Evolutionary conservation across 768 basidiomycete species (phyloP), one percentile per base, ranked within the genome.

Genomic region (Dictyophora rubrovolvata): DNA sequence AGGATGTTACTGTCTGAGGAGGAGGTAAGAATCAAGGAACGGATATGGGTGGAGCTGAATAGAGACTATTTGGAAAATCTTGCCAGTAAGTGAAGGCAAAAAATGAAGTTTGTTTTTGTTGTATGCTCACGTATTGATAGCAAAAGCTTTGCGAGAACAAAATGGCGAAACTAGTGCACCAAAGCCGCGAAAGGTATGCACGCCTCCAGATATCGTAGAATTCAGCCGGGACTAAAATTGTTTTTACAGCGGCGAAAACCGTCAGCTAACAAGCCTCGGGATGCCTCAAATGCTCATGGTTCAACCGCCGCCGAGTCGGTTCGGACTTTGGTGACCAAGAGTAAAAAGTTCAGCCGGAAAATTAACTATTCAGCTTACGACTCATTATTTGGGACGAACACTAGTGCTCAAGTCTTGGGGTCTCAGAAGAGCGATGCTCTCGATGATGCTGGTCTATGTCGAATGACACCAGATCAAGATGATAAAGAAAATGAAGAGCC

Each of bases 1-100:
- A 75, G 75, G 22, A 87, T 96, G 67, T 73, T 91, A 57, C 71
- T 93, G 21, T 82, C 78, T 8, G 85, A 86, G 36, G 87, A 86
- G 21, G 93, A 95, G 70, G 86, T 89, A 3, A 83, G 76, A 68
- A 77, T 91, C 66, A 97, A 89, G 70, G 90, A 92, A 69, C 83
- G 90, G 11, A 82, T 96, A 1, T 97, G 93, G 93, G 91, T 94
- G 52, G 92, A 94, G 72, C 75, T 92, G 66, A 96, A 96, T 69
- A 80, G 80, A 64, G 93, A 96, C 34, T 97, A 95, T 69, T 73
- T 97, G 36, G 87, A 93, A 68, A 84, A 86, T 16, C 75, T 94
- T 35, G 93, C 92, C 55, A 88, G 91, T 89, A 64, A 69, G 81
- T 74, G 1, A 3, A 28, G 11, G 33, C 60, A 22, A 42, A 33